These are phyloP conservation scores for Trametes meyenii DNA, from an alignment of 768 basidiomycete genomes.

Conservation along the genomic window DNA sequence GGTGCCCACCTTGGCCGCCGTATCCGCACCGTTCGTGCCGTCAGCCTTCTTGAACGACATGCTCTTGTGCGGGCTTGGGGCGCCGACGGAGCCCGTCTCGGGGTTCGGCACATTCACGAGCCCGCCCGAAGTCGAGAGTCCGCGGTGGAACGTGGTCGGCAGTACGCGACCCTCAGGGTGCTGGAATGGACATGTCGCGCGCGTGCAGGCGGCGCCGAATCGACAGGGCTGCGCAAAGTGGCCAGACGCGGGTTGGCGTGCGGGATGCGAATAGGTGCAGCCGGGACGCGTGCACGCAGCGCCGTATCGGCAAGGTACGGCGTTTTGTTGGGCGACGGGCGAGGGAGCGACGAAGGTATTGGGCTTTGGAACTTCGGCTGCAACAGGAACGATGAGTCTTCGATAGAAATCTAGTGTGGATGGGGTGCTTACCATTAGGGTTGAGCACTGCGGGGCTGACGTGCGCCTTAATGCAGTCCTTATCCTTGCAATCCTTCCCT, in stretches of 20 bases:
- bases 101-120: constrained; percentile 64
- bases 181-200: constrained; percentile 80
- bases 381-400: neutral
- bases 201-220: constrained; percentile 85
- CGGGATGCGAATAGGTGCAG: constrained; percentile 72
- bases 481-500: constrained; percentile 87
- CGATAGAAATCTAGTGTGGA: neutral
- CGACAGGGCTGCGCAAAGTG: constrained; percentile 59
- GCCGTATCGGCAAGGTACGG: constrained; percentile 67
- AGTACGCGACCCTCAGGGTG: constrained; percentile 88
- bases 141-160: constrained; percentile 80
- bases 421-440: constrained; percentile 52
- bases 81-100: constrained; percentile 67
- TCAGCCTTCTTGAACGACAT: constrained; percentile 58
- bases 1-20: neutral
- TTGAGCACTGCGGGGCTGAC: constrained; percentile 83
- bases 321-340: constrained; percentile 29
- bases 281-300: constrained; percentile 67
- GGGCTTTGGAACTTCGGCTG: constrained; percentile 37
- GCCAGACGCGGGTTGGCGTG: constrained; percentile 36
- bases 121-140: constrained; percentile 61
- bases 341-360: constrained; percentile 41
- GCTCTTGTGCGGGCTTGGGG: constrained; percentile 66
- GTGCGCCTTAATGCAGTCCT: constrained; percentile 91
- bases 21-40: constrained; percentile 36